Evolutionary conservation across 192 early-diverging fungal genomes (phyloP), one percentile per base, ranked within the genome.

Genomic region (Coemansia sp.): DNA sequence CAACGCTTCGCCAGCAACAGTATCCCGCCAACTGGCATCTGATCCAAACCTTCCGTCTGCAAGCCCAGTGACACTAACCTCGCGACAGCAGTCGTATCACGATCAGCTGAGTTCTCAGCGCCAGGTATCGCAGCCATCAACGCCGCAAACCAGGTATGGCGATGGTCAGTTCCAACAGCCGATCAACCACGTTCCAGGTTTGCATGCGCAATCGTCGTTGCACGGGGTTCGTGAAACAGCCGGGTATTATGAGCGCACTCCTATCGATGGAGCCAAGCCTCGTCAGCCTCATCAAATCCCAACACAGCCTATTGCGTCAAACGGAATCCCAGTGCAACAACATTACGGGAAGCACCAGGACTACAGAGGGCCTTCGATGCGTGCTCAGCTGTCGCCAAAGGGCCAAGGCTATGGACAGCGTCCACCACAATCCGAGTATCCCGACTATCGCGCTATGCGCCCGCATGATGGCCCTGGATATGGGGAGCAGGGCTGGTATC

Each of bases 41-140:
- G 51, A 8, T 3, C 9, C 51, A 9, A 18, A 54, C 12, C 6
- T 54, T 18, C 51, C 41, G 43, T 5, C 56, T 59, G 59, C 43
- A 55, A 57, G 41, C 55, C 48, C 48, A 18, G 19, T n/a, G 19
- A 22, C 62, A 26, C 19, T 32, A 32, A 6, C 7, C 15, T 19
- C 57, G 4, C 45, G 39, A 8, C 48, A 68, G 18, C 40, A 42
- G 19, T 21, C 40, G 6, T 45, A 55, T 15, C 51, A 41, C 15
- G 21, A 54, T 19, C 65, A 66, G 37, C 37, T 32, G 37, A 15
- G 16, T 18, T 26, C n/a, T 13, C 66, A 67, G 37, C 32, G 60
- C 32, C 55, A 49, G 48, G 18, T 46, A 59, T 39, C 58, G 66
- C 36, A 51, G 64, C 64, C 49, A 45, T 66, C 64, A 12, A 52